A percentile compares a stretch with the other conserved stretches of the same genome.
phyloP scores from a whole-genome alignment of 2,329 filamentous ascomycete genomes.

The Ascochyta lentis region DNA sequence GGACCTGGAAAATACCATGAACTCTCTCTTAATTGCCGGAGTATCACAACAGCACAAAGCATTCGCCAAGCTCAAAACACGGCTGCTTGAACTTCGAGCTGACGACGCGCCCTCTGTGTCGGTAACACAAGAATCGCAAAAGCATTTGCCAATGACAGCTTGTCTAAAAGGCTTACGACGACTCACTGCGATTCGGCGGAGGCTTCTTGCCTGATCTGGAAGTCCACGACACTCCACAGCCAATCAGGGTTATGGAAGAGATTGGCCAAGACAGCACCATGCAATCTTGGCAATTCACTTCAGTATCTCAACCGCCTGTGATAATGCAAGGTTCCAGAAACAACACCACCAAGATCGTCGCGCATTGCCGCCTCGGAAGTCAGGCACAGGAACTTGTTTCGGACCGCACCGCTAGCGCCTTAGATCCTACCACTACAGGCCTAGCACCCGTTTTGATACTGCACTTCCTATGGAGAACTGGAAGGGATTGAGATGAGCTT shows the following conservation, averaged over 20 bases:
- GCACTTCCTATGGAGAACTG: not conserved
- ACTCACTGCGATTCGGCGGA: conserved; percentile 4
- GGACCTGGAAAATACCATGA: not conserved
- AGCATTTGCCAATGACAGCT: conserved; percentile 11
- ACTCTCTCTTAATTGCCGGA: not conserved
- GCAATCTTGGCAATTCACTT: conserved; percentile 13
- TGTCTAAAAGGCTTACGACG: conserved; percentile 14
- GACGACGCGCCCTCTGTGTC: conserved; percentile 1
- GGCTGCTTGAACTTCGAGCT: conserved; percentile 1
- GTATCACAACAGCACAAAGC: not conserved
- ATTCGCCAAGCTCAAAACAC: not conserved
- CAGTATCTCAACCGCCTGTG: conserved; percentile 1
- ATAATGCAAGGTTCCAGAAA: conserved; percentile 1
- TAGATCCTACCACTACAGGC: not conserved
- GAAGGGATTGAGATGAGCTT: not conserved
- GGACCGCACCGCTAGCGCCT: conserved; percentile 7
- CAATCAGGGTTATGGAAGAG: not conserved
- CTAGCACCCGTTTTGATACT: conserved; percentile 2
- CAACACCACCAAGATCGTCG: not conserved
- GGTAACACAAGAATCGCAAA: not conserved
- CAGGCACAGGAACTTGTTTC: conserved; percentile 6
- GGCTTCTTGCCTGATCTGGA: not conserved
- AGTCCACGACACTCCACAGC: not conserved
- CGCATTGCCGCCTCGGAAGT: conserved; percentile 1
- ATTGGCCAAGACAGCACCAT: conserved; percentile 11